Conservation (phyloP, 192 early-diverging fungal species). For the Dimargaris xerosporica region DNA sequence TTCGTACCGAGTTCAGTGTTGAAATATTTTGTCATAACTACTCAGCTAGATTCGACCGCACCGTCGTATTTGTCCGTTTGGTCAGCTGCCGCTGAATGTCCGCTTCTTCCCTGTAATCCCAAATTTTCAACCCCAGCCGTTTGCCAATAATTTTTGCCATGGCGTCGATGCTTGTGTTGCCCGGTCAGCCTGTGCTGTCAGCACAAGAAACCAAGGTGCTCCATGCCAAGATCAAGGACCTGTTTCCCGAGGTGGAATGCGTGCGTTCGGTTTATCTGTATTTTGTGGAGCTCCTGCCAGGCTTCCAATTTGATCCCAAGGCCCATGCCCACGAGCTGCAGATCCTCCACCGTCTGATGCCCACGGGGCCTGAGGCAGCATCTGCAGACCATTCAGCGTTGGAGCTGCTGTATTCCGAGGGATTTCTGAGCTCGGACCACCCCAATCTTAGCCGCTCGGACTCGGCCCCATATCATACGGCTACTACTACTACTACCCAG, state of each 20-base stretch:
- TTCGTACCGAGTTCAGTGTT: too few relatives aligned
- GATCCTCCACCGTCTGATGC: slow-evolving; percentile 18
- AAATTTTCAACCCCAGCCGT: too few relatives aligned
- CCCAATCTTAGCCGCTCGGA: slow-evolving; percentile 4
- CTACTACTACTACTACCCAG: background rate
- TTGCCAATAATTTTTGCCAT: too few relatives aligned
- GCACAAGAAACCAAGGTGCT: slow-evolving; percentile 49
- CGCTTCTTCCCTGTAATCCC: too few relatives aligned
- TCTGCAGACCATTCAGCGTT: slow-evolving; percentile 15
- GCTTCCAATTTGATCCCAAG: slow-evolving; percentile 21
- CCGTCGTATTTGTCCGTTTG: too few relatives aligned
- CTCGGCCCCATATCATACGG: slow-evolving; percentile 5
- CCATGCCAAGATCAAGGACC: slow-evolving; percentile 38
- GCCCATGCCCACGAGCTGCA: slow-evolving; percentile 29
- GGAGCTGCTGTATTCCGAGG: slow-evolving; percentile 20
- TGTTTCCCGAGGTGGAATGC: slow-evolving; percentile 27
- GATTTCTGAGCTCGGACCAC: slow-evolving; percentile 18
- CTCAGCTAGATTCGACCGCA: too few relatives aligned
- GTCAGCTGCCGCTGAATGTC: too few relatives aligned
- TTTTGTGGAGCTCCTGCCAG: slow-evolving; percentile 41
- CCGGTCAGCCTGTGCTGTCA: slow-evolving; percentile 67
- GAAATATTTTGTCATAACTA: too few relatives aligned
- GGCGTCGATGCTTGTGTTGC: slow-evolving; percentile 63
- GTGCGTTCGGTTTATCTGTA: slow-evolving; percentile 60
- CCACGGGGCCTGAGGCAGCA: slow-evolving; percentile 11